Evolutionary conservation across 1,284 basidiomycete species (phyloP).

Genomic region (Moesziomyces sp.): DNA sequence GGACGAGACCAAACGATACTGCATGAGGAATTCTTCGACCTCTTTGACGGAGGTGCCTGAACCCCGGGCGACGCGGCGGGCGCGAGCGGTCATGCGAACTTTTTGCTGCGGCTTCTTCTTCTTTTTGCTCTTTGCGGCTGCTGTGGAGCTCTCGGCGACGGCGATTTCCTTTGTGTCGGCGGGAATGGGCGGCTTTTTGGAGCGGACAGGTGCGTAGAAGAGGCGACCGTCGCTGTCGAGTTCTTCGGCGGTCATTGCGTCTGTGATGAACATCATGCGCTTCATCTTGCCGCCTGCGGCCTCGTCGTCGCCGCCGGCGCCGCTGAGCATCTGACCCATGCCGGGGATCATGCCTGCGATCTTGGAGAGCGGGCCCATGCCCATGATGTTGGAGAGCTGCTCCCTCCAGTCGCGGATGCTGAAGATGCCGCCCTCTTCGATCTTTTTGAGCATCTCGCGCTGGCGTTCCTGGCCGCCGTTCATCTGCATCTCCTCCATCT

Average conservation of each 20-base stretch:
- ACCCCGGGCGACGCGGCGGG: constrained; percentile 85
- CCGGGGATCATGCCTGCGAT: constrained; percentile 99
- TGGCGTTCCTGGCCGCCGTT: constrained; percentile 83
- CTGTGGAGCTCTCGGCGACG: constrained; percentile 33
- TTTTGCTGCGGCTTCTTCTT: constrained; percentile 52
- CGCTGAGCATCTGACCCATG: constrained; percentile 81
- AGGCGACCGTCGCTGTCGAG: constrained; percentile 90
- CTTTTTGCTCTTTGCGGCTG: constrained; percentile 43
- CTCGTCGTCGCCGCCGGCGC: constrained; percentile 77
- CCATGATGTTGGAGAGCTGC: constrained; percentile 96
- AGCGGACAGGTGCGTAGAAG: constrained; percentile 54
- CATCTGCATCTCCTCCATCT: constrained; percentile 69
- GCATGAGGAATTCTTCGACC: constrained; percentile 90
- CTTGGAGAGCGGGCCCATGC: constrained; percentile 97
- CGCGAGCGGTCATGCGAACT: constrained; percentile 63
- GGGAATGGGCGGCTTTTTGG: constrained; percentile 24
- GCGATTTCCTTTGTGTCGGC: constrained; percentile 32
- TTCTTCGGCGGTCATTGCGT: constrained; percentile 93
- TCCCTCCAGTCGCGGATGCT: constrained; percentile 97
- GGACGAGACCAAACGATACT: constrained; percentile 56
- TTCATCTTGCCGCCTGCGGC: constrained; percentile 88
- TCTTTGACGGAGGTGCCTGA: constrained; percentile 96
- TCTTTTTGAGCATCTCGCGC: constrained; percentile 97
- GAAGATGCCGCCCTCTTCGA: constrained; percentile 90
- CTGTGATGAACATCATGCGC: constrained; percentile 98